Conservation (phyloP, 2,329 filamentous ascomycete species). For the Plenodomus tracheiphilus region DNA sequence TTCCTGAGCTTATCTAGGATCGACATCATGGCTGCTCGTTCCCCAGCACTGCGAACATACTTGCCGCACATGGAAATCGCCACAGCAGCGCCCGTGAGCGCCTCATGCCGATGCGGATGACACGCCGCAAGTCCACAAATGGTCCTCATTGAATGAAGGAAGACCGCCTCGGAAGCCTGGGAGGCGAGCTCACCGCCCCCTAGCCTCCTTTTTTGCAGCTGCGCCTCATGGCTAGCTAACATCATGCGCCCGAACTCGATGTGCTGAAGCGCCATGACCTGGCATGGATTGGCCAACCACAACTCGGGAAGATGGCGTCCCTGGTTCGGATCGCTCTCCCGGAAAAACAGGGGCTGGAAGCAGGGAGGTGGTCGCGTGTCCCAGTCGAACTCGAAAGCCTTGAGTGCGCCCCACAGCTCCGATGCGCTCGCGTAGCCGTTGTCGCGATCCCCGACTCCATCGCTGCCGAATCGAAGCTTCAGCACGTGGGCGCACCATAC, state of each 20-base stretch:
- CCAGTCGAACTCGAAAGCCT: conserved; percentile 1
- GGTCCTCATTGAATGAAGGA: not conserved
- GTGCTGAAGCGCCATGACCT: not conserved
- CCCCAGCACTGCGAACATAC: not conserved
- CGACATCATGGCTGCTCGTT: not conserved
- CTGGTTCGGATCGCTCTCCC: not conserved
- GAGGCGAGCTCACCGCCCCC: not conserved
- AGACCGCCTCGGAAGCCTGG: not conserved
- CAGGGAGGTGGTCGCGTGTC: conserved; percentile 1
- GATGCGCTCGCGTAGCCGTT: not conserved
- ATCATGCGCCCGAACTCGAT: not conserved
- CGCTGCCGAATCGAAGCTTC: not conserved
- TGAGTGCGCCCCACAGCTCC: not conserved
- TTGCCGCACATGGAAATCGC: conserved; percentile 2
- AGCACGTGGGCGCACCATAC: not conserved
- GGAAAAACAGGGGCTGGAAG: not conserved
- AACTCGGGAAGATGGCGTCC: not conserved
- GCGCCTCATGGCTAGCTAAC: not conserved
- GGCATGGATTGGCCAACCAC: conserved; percentile 1
- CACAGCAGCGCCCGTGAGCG: not conserved
- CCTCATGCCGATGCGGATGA: not conserved
- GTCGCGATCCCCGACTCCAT: not conserved
- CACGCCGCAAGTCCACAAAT: not conserved
- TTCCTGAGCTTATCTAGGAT: no score
- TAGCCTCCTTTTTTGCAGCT: conserved; percentile 1